phyloP scores from a whole-genome alignment of 371 early-diverging fungal species.

The Gilbertella persicaria region DNA sequence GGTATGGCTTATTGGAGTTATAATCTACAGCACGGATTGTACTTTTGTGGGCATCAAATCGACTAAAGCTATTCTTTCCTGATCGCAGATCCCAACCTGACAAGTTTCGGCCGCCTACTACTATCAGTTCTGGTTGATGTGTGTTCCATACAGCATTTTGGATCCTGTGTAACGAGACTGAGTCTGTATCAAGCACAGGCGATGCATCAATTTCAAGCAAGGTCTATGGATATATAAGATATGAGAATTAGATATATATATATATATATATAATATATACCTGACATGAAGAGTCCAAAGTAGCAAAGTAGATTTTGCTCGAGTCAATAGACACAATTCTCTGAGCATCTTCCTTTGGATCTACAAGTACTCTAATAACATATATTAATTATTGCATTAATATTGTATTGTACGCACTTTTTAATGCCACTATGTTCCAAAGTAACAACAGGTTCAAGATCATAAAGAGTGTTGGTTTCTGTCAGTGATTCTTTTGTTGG shows the following conservation, averaged over 20 bases:
- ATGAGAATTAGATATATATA: not conserved
- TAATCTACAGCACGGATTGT: slow-evolving; percentile 76
- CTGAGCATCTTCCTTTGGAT: slow-evolving; percentile 25
- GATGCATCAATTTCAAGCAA: slow-evolving; percentile 20
- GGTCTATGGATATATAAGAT: not conserved
- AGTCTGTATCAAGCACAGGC: slow-evolving; percentile 8
- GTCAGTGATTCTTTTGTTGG: slow-evolving; percentile 25
- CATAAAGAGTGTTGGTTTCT: slow-evolving; percentile 1
- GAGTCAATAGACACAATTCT: slow-evolving; percentile 28
- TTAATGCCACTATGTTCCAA: slow-evolving; percentile 19
- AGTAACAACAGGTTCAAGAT: slow-evolving; percentile 4
- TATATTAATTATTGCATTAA: too few relatives aligned
- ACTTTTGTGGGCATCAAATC: slow-evolving; percentile 63
- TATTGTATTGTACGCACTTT: too few relatives aligned
- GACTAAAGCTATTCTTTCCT: slow-evolving; percentile 43
- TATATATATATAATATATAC: too few relatives aligned
- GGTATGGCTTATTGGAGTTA: slow-evolving; percentile 84
- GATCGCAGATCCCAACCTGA: slow-evolving; percentile 75
- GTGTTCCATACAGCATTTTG: slow-evolving; percentile 77
- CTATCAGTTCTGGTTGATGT: slow-evolving; percentile 59
- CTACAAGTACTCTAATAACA: slow-evolving; percentile 38
- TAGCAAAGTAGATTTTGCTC: slow-evolving; percentile 17
- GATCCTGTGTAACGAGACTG: slow-evolving; percentile 14
- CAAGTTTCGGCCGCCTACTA: slow-evolving; percentile 59
- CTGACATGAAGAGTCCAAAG: slow-evolving; percentile 11